A percentile compares a stretch with the other conserved stretches of the same genome.
phyloP scores from a whole-genome alignment of 2,329 filamentous ascomycete species.

The Talaromyces piceae region DNA sequence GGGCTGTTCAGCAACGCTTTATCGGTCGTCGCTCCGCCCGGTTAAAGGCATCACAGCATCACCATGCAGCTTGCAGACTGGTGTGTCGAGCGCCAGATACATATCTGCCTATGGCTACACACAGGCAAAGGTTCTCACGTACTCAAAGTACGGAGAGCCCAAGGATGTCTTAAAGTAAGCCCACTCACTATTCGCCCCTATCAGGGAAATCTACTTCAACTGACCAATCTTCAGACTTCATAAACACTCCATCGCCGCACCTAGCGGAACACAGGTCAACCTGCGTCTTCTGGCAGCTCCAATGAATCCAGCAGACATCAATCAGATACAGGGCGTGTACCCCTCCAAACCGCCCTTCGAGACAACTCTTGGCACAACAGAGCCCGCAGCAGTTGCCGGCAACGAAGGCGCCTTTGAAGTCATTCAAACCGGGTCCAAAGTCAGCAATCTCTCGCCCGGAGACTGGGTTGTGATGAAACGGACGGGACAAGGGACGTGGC shows the following conservation, averaged over 20 bases:
- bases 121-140: slow-evolving; percentile 43
- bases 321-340: slow-evolving; percentile 96
- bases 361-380: slow-evolving; percentile 64
- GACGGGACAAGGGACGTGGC: slow-evolving; percentile 86
- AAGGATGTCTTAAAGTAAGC: slow-evolving; percentile 40
- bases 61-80: slow-evolving; percentile 10
- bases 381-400: slow-evolving; percentile 56
- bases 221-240: slow-evolving; percentile 30
- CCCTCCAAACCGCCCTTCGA: slow-evolving; percentile 75
- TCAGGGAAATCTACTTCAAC: too few relatives aligned
- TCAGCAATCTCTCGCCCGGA: slow-evolving; percentile 59
- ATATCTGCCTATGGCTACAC: slow-evolving; percentile 44
- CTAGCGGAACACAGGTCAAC: slow-evolving; percentile 58
- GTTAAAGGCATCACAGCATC: slow-evolving; percentile 9
- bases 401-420: slow-evolving; percentile 95
- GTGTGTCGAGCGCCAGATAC: slow-evolving; percentile 23
- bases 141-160: slow-evolving; percentile 42
- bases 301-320: slow-evolving; percentile 96
- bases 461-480: slow-evolving; percentile 90
- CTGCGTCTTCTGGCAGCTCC: slow-evolving; percentile 83
- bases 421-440: slow-evolving; percentile 57
- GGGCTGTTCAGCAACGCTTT: slow-evolving; percentile 2
- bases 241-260: slow-evolving; percentile 43
- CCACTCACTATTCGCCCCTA: too few relatives aligned
- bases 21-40: slow-evolving; percentile 10